A percentile compares a stretch with the other conserved stretches of the same genome.
Evolutionary conservation across 768 basidiomycete genomes (phyloP).

Genomic region (Kwoniella bestiolae): DNA sequence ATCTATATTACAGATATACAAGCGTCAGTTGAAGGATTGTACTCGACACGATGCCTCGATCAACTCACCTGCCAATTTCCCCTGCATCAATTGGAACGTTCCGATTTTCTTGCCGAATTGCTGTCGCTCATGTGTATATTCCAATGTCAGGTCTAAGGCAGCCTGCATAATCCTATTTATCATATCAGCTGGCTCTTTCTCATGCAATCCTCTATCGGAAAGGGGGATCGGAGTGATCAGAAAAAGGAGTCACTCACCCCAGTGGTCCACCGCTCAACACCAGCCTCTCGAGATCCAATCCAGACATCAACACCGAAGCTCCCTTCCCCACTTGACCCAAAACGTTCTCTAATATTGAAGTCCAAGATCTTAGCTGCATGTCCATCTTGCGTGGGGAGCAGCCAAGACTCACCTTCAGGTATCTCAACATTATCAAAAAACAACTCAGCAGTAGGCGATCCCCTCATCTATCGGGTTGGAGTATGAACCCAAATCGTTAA

Average conservation of each 20-base stretch:
- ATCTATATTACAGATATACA: too few species aligned
- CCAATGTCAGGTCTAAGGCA: slow-evolving; percentile 74
- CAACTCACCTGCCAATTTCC: slow-evolving; percentile 60
- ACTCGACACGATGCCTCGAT: slow-evolving; percentile 14
- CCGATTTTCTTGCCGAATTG: slow-evolving; percentile 88
- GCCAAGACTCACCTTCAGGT: slow-evolving; percentile 68
- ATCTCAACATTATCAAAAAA: slow-evolving; percentile 90
- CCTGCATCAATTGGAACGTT: slow-evolving; percentile 95
- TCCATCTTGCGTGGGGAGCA: neutral
- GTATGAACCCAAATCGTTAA: too few species aligned
- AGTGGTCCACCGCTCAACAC: slow-evolving; percentile 91
- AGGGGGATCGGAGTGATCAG: too few species aligned
- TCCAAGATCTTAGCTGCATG: slow-evolving; percentile 13
- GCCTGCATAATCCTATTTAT: slow-evolving; percentile 79
- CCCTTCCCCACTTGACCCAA: slow-evolving; percentile 80
- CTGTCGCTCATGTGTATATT: slow-evolving; percentile 87
- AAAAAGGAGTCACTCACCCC: slow-evolving; percentile 67
- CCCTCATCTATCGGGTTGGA: slow-evolving; percentile 90
- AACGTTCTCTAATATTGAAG: slow-evolving; percentile 68
- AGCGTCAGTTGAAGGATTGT: neutral
- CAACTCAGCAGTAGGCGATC: slow-evolving; percentile 90
- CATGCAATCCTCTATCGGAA: neutral
- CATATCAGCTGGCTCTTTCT: neutral
- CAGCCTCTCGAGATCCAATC: slow-evolving; percentile 86
- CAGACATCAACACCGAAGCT: slow-evolving; percentile 88